Evolutionary conservation across 768 basidiomycete genomes (phyloP), one percentile per base, ranked within the genome.

Genomic region (Xanthoconium purpureum): DNA sequence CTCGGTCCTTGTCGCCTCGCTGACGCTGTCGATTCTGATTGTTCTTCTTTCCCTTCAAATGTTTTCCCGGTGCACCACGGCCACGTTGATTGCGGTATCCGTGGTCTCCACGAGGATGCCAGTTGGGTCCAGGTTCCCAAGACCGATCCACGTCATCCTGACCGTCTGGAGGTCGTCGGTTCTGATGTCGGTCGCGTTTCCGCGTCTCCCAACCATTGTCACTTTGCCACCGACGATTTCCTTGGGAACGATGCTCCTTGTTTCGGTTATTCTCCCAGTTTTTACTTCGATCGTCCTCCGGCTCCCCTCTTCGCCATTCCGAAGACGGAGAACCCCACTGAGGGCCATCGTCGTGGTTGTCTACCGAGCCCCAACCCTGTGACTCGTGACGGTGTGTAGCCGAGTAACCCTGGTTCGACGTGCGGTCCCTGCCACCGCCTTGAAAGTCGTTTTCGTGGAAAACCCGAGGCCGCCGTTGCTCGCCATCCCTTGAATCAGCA

Each of bases 41-140:
- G 38, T 69, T 71, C 58, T 75, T 76, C 53, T 73, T 74, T 18
- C 69, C 69, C 46, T 68, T 76, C 50, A 67, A 24, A 24, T 24
- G 24, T 71, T 59, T 69, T 74, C 57, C 75, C 66, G 64, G 61
- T 29, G 49, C 79, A 70, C 78, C 74, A 50, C 74, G 75, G 37
- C 63, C 61, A 24, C 70, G 71, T 28, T 71, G 71, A 55, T 57
- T 68, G 47, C 78, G 77, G 52, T 81, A 71, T 30, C 65, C 60
- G 20, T 73, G 74, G 28, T 70, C 73, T 37, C 78, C 62, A 37
- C 66, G 77, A 49, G 80, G 68, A 56, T 84, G 80, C 88, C 88
- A 89, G 6, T 80, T 78, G 28, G 84, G 80, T 37, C 84, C 85
- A 55, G 88, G 87, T 61, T 88, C 86, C 88, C 88, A 89, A 55